Evolutionary conservation across 2,329 filamentous ascomycete genomes (phyloP).

Genomic region (Apiospora phragmitis): DNA sequence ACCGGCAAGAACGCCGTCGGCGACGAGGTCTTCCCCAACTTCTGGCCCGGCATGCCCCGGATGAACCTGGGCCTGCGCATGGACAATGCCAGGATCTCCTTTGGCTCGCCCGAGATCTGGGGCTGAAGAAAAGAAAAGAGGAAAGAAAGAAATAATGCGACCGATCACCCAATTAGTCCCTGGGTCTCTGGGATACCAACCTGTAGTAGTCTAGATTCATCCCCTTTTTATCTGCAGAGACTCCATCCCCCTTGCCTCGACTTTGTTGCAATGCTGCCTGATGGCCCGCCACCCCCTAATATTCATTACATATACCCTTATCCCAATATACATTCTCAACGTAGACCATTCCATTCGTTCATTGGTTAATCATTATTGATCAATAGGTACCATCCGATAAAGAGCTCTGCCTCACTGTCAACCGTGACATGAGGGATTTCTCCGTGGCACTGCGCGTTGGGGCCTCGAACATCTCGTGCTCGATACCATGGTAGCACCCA

Average conservation of each 20-base stretch:
- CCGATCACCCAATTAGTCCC: neutral
- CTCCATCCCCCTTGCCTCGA: neutral
- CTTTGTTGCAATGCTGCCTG: neutral
- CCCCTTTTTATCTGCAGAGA: neutral
- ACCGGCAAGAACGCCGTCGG: constrained; percentile 13
- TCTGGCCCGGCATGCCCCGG: constrained; percentile 12
- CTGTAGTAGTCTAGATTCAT: neutral
- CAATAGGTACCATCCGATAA: neutral
- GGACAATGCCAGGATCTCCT: constrained; percentile 11
- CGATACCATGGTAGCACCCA: neutral
- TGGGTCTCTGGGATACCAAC: neutral
- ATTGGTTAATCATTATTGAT: neutral
- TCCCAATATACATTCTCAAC: neutral
- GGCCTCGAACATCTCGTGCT: neutral
- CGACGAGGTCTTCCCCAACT: constrained; percentile 16
- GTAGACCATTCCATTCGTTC: neutral
- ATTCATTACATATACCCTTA: neutral
- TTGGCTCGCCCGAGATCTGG: constrained; percentile 11
- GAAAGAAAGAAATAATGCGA: neutral
- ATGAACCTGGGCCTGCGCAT: constrained; percentile 8
- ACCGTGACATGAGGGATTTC: neutral
- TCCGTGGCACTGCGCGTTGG: neutral
- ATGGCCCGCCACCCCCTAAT: neutral
- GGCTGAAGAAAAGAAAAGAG: neutral
- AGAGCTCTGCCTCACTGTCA: neutral